Conservation (phyloP, 768 basidiomycete genomes). For the Suillus discolor region DNA sequence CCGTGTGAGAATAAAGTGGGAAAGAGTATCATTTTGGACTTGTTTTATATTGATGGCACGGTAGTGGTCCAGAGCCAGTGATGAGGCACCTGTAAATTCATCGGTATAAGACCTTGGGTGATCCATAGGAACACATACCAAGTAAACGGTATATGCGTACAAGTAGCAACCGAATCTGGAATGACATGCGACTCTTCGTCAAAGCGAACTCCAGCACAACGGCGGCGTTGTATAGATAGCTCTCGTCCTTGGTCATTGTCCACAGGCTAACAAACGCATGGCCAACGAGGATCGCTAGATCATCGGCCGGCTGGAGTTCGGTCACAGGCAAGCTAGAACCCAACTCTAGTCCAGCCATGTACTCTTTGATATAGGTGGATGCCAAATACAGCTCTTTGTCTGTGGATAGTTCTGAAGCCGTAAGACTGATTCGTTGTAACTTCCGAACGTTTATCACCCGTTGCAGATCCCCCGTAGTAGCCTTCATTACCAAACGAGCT, state of each 20-base stretch:
- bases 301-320: conserved; percentile 88
- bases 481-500: conserved; percentile 35
- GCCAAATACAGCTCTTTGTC: conserved; percentile 60
- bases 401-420: conserved; percentile 48
- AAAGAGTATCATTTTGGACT: conserved; percentile 87
- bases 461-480: conserved; percentile 55
- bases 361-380: conserved; percentile 55
- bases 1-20: conserved; percentile 79
- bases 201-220: conserved; percentile 73
- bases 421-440: conserved; percentile 63
- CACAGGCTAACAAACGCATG: conserved; percentile 69
- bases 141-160: conserved; percentile 83
- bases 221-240: conserved; percentile 64
- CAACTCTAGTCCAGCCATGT: conserved; percentile 66
- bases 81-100: conserved; percentile 60
- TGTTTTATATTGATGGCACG: conserved; percentile 77
- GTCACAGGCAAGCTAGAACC: conserved; percentile 68
- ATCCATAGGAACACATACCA: conserved; percentile 44
- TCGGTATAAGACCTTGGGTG: not conserved
- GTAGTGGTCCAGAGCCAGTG: conserved; percentile 78
- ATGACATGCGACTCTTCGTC: conserved; percentile 75
- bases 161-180: conserved; percentile 74
- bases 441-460: conserved; percentile 77
- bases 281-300: conserved; percentile 75
- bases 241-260: conserved; percentile 54